Conservation (phyloP, 495 filamentous ascomycete genomes). For the Thozetella sp. region DNA sequence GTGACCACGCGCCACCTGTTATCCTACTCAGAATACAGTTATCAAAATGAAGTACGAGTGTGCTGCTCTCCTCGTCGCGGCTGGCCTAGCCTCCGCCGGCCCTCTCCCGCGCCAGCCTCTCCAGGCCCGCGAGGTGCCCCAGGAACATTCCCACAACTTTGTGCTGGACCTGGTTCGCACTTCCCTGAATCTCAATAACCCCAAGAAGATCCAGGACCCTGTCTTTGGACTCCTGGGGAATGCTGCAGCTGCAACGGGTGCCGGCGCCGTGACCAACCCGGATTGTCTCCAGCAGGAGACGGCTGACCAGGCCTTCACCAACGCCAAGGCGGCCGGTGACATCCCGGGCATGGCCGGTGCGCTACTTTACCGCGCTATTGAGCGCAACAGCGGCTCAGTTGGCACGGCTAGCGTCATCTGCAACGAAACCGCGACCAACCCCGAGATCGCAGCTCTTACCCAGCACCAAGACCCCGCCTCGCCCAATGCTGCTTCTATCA, state of each 20-base stretch:
- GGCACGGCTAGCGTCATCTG: constrained; percentile 56
- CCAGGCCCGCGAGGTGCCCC: constrained; percentile 55
- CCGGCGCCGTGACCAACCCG: constrained; percentile 55
- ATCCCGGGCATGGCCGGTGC: constrained; percentile 57
- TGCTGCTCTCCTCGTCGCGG: constrained; percentile 29
- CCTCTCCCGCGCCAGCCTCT: constrained; percentile 27
- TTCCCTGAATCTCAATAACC: constrained; percentile 60
- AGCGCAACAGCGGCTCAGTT: constrained; percentile 63
- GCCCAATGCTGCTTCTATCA: constrained; percentile 49
- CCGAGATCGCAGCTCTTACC: constrained; percentile 64
- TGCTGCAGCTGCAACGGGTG: constrained; percentile 56
- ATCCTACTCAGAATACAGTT: too few relatives aligned
- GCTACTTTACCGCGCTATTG: constrained; percentile 63
- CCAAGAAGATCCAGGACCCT: constrained; percentile 56
- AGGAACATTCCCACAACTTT: constrained; percentile 65
- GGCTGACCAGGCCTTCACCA: constrained; percentile 72
- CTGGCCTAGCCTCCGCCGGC: constrained; percentile 28
- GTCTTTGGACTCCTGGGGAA: constrained; percentile 68
- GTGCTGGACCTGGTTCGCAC: constrained; percentile 45
- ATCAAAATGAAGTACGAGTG: constrained; percentile 54
- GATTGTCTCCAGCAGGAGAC: constrained; percentile 69
- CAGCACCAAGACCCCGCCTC: constrained; percentile 69
- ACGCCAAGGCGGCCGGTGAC: constrained; percentile 63
- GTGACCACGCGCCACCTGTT: too few relatives aligned
- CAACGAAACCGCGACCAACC: constrained; percentile 64